These are phyloP conservation scores for Liquidambar formosana DNA, from an alignment of 164 flowering plant genomes.

Conservation along the genomic window DNA sequence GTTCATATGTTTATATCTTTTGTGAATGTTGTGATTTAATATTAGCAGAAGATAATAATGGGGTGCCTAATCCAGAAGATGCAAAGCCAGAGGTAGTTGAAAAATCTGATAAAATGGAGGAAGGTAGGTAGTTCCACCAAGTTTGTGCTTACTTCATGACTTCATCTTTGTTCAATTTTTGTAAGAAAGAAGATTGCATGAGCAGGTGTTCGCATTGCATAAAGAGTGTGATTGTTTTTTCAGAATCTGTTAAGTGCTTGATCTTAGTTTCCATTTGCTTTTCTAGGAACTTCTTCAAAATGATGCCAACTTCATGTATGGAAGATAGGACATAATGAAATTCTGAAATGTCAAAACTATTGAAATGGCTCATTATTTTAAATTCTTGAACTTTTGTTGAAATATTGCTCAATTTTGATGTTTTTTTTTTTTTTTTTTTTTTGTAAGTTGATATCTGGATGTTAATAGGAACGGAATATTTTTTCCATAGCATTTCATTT, in stretches of 20 bases:
- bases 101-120: conserved; percentile 42
- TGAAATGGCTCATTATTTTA: neutral
- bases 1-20: neutral
- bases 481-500: too few relatives aligned
- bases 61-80: conserved; percentile 36
- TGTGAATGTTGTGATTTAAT: conserved; percentile 8
- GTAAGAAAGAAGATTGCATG: too few relatives aligned
- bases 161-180: neutral
- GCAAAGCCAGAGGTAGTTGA: conserved; percentile 36
- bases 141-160: neutral
- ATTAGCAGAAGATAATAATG: conserved; percentile 41
- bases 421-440: too few relatives aligned
- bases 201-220: too few relatives aligned
- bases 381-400: neutral
- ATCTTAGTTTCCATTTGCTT: neutral
- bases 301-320: too few relatives aligned
- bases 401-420: too few relatives aligned
- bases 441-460: too few relatives aligned
- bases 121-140: conserved; percentile 35
- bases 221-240: neutral
- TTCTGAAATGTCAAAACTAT: neutral
- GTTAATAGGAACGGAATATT: too few relatives aligned
- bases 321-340: too few relatives aligned
- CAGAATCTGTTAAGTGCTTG: neutral
- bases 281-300: too few relatives aligned